Evolutionary conservation across 306 rosid species (phyloP).

Genomic region (Pueraria montana): DNA sequence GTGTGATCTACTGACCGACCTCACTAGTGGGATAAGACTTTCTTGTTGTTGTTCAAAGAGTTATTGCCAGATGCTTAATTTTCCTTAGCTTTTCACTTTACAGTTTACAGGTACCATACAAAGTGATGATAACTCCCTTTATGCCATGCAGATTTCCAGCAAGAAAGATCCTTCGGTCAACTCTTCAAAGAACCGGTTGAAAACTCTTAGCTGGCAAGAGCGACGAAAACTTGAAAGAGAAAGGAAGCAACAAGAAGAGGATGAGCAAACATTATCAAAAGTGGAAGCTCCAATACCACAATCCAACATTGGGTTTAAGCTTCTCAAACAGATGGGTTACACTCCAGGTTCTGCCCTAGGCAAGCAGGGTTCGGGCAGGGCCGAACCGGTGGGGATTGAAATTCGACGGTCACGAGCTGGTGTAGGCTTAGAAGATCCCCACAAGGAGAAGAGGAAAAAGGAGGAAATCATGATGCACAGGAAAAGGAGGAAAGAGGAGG

Average conservation of each 20-base stretch:
- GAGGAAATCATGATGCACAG: slow-evolving; percentile 54
- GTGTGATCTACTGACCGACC: too few species aligned
- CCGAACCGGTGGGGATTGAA: slow-evolving; percentile 82
- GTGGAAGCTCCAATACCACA: slow-evolving; percentile 91
- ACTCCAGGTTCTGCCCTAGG: slow-evolving; percentile 88
- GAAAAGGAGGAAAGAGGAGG: slow-evolving; percentile 69
- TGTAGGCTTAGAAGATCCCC: slow-evolving; percentile 74
- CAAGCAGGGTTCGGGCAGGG: slow-evolving; percentile 77
- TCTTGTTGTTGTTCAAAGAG: background rate
- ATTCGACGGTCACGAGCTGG: slow-evolving; percentile 96
- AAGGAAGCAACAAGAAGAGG: slow-evolving; percentile 79
- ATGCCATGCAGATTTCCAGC: slow-evolving; percentile 55
- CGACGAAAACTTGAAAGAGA: slow-evolving; percentile 73
- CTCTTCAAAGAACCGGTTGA: slow-evolving; percentile 65
- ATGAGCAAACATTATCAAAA: slow-evolving; percentile 80
- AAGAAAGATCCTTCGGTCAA: slow-evolving; percentile 45
- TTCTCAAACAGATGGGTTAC: slow-evolving; percentile 92
- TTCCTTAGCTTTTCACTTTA: background rate
- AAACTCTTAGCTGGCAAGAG: slow-evolving; percentile 80
- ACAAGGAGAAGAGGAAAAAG: slow-evolving; percentile 78
- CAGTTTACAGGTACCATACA: background rate
- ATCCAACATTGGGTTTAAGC: slow-evolving; percentile 88
- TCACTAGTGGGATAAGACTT: too few species aligned
- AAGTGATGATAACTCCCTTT: slow-evolving; percentile 6
- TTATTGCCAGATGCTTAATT: slow-evolving; percentile 1